phyloP scores from a whole-genome alignment of 2,329 filamentous ascomycete species.

The Ceratocystis colombiana region DNA sequence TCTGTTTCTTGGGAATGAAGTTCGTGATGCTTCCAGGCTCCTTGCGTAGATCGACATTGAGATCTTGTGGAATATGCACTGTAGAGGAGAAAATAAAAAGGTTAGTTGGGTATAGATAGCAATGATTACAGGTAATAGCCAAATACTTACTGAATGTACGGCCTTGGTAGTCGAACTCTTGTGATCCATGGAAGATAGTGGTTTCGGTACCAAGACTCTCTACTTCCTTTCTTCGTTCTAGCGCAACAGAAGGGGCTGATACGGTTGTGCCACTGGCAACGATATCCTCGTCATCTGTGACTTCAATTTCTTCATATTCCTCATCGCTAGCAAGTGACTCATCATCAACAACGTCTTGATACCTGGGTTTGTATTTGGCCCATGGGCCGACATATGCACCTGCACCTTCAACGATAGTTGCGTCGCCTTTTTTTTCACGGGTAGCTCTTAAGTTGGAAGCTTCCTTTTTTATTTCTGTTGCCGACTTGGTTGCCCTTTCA shows the following conservation, averaged over 20 bases:
- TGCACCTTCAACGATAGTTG: conserved; percentile 73
- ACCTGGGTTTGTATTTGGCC: conserved; percentile 67
- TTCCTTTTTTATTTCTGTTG: conserved; percentile 56
- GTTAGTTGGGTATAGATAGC: conserved; percentile 1
- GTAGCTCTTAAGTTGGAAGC: conserved; percentile 58
- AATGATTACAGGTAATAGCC: background rate
- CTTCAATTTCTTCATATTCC: conserved; percentile 67
- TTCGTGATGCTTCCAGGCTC: conserved; percentile 73
- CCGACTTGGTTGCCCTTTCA: conserved; percentile 46
- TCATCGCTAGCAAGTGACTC: conserved; percentile 68
- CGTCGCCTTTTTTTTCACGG: conserved; percentile 75
- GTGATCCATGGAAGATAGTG: conserved; percentile 72
- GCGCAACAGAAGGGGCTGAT: conserved; percentile 44
- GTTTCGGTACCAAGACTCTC: conserved; percentile 62
- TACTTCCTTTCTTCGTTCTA: conserved; percentile 47
- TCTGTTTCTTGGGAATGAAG: conserved; percentile 86
- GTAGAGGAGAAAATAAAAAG: background rate
- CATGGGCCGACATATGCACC: conserved; percentile 89
- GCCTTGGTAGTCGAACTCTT: conserved; percentile 86
- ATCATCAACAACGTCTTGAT: conserved; percentile 64
- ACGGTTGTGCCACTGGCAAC: conserved; percentile 54
- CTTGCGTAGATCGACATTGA: conserved; percentile 76
- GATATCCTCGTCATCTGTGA: conserved; percentile 61
- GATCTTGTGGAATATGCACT: conserved; percentile 84
- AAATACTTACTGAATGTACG: conserved; percentile 59